A percentile compares a stretch with the other conserved stretches of the same genome.
phyloP scores from a whole-genome alignment of 2,329 filamentous ascomycete genomes.

The Aspergillus chevalieri region DNA sequence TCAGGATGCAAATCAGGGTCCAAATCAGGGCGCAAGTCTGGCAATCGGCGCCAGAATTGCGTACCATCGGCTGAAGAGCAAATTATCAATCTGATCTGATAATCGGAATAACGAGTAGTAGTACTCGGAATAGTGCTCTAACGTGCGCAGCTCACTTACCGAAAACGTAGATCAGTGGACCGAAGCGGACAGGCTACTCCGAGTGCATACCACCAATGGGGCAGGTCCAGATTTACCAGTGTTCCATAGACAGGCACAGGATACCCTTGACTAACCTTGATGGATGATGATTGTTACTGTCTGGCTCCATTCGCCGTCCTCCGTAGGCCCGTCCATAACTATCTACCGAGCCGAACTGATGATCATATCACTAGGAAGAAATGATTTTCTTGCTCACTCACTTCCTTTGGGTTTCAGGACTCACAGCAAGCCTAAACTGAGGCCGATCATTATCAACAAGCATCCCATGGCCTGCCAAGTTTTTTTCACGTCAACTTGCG shows the following conservation, averaged over 20 bases:
- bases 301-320: not conserved
- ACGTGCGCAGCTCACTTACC: not conserved
- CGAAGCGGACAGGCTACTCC: not conserved
- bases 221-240: not conserved
- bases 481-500: not conserved
- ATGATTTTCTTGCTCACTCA: slow-evolving; percentile 3
- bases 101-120: not conserved
- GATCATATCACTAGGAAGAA: slow-evolving; percentile 1
- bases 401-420: not conserved
- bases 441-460: not conserved
- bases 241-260: not conserved
- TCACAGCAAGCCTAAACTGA: not conserved
- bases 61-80: not conserved
- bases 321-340: not conserved
- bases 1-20: too few relatives aligned
- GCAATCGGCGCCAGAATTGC: not conserved
- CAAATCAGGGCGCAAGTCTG: not conserved
- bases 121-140: not conserved
- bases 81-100: not conserved
- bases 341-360: not conserved
- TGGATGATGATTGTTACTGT: not conserved
- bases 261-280: not conserved
- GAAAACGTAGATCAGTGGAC: not conserved
- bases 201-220: not conserved
- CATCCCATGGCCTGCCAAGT: not conserved